Evolutionary conservation across 2,329 filamentous ascomycete genomes (phyloP).

Genomic region (Ophidiomyces ophidiicola): DNA sequence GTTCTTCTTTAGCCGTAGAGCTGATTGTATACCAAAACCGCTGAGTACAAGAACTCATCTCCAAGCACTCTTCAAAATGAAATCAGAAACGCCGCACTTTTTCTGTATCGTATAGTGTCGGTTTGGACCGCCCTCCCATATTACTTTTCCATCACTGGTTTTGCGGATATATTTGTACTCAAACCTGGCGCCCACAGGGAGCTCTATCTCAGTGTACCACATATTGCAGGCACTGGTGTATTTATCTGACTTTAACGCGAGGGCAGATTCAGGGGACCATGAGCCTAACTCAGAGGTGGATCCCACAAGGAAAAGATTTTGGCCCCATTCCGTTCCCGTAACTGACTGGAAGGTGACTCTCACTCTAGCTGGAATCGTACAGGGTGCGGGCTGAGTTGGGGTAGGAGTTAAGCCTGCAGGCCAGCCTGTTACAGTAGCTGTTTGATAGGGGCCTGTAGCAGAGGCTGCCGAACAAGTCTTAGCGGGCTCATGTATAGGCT

Average conservation of each 20-base stretch:
- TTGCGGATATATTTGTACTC: constrained; percentile 60
- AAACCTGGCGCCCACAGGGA: constrained; percentile 46
- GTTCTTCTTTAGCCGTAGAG: too few species aligned
- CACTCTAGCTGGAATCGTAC: constrained; percentile 31
- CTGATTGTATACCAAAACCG: not conserved
- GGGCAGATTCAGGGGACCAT: constrained; percentile 47
- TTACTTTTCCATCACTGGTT: constrained; percentile 41
- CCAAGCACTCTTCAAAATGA: constrained; percentile 31
- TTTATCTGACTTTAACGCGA: constrained; percentile 45
- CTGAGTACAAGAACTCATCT: constrained; percentile 15
- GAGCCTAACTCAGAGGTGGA: constrained; percentile 47
- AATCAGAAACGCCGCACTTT: constrained; percentile 25
- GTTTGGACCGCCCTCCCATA: constrained; percentile 52
- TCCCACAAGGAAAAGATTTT: constrained; percentile 55
- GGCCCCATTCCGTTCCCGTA: constrained; percentile 47
- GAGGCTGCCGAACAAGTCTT: constrained; percentile 22
- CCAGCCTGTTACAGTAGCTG: constrained; percentile 25
- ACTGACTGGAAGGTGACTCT: constrained; percentile 51
- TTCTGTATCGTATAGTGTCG: constrained; percentile 31
- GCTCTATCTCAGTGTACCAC: constrained; percentile 47
- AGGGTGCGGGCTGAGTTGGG: constrained; percentile 18
- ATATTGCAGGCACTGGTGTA: constrained; percentile 50
- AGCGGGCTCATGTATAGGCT: constrained; percentile 24
- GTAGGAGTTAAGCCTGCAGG: constrained; percentile 21
- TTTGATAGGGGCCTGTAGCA: constrained; percentile 25